Conservation (phyloP, 1,284 basidiomycete genomes). For the Paramarasmius palmivorus region DNA sequence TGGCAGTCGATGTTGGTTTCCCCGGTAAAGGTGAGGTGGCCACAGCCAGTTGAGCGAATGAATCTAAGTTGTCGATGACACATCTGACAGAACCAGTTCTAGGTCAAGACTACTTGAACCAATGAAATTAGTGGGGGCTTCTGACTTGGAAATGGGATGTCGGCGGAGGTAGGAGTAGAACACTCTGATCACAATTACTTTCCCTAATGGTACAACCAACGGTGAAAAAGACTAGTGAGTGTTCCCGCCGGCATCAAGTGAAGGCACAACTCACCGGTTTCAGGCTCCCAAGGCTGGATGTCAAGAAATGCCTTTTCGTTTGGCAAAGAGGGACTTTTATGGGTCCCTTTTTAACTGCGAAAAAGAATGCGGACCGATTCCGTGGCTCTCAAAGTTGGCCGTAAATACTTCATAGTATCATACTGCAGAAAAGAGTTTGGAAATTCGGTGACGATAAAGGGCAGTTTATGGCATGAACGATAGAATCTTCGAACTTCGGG, state of each 20-base stretch:
- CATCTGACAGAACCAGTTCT: conserved; percentile 37
- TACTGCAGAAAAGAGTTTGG: conserved; percentile 8
- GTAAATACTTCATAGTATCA: conserved; percentile 7
- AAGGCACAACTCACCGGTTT: no score
- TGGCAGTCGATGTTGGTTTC: conserved; percentile 58
- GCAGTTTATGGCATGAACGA: conserved; percentile 14
- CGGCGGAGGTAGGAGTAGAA: conserved; percentile 67
- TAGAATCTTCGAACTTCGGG: conserved; percentile 10
- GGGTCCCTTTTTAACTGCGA: conserved; percentile 14
- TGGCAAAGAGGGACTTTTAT: background rate
- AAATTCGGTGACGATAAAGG: conserved; percentile 15
- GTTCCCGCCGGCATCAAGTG: background rate
- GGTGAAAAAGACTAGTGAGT: background rate
- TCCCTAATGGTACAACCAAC: background rate
- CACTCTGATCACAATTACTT: background rate
- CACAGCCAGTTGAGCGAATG: conserved; percentile 48
- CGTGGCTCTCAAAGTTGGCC: conserved; percentile 3
- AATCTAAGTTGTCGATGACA: conserved; percentile 65
- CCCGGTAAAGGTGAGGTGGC: conserved; percentile 53
- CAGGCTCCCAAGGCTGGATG: no score
- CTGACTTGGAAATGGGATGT: conserved; percentile 7
- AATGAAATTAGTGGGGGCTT: conserved; percentile 9
- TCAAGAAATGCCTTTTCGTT: background rate
- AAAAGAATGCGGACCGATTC: conserved; percentile 11
- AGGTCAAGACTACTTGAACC: conserved; percentile 19